phyloP scores from a whole-genome alignment of 495 filamentous ascomycete genomes.

The Aspergillus indologenus region DNA sequence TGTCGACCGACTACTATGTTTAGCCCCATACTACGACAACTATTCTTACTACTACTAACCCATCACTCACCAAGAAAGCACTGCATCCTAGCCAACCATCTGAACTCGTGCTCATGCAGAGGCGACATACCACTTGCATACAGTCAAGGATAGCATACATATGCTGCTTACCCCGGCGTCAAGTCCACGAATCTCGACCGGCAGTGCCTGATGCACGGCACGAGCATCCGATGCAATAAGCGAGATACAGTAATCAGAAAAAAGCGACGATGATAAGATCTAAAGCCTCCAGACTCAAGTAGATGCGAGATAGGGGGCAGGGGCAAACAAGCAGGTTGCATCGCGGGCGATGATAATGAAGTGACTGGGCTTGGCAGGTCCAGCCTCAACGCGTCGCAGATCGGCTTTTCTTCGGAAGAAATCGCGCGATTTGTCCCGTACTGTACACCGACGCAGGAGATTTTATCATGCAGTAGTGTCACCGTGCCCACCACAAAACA shows the following conservation, averaged over 20 bases:
- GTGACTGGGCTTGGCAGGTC: neutral
- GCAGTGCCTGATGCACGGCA: neutral
- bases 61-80: too few relatives aligned
- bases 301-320: neutral
- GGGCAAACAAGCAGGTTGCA: neutral
- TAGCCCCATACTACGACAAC: too few relatives aligned
- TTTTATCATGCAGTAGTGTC: neutral
- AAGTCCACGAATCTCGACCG: neutral
- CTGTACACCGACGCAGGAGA: neutral
- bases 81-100: neutral
- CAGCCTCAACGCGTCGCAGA: neutral
- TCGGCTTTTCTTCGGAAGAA: neutral
- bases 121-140: neutral
- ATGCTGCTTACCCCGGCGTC: neutral
- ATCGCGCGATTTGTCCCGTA: neutral
- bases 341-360: too few relatives aligned
- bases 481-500: neutral
- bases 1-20: too few relatives aligned
- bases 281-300: neutral
- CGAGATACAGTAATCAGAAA: neutral
- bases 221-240: neutral
- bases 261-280: neutral
- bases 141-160: neutral
- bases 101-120: neutral
- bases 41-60: too few relatives aligned